phyloP scores from a whole-genome alignment of 345 rosid species.

The Microcos paniculata region DNA sequence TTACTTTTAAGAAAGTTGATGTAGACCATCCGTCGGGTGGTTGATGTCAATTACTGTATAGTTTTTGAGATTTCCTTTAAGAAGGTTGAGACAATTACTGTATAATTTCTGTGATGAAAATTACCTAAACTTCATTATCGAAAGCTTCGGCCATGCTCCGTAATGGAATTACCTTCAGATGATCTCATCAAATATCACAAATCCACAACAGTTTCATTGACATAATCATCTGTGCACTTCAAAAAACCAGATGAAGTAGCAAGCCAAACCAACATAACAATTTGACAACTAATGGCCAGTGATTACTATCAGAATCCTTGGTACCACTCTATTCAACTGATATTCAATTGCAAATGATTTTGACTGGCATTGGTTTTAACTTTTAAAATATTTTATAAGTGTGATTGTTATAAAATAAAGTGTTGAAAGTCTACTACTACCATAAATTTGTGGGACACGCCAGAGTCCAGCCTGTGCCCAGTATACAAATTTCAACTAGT shows the following conservation, averaged over 20 bases:
- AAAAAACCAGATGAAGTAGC: background rate
- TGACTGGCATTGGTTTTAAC: background rate
- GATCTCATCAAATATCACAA: background rate
- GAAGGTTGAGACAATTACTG: no score
- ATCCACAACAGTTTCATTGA: background rate
- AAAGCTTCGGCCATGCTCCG: background rate
- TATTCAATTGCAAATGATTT: background rate
- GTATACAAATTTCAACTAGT: background rate
- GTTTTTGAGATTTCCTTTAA: no score
- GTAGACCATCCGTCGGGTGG: background rate
- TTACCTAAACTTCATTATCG: background rate
- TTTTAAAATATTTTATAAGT: background rate
- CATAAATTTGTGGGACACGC: background rate
- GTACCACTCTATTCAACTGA: background rate
- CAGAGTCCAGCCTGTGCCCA: background rate
- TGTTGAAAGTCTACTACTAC: background rate
- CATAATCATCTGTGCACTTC: background rate
- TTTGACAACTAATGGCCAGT: background rate
- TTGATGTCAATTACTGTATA: background rate
- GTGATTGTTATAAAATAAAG: no score
- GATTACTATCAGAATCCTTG: background rate
- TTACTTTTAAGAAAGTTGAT: background rate
- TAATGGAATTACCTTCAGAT: background rate
- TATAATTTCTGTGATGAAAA: background rate
- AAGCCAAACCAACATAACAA: no score